Conservation (phyloP, 2,329 filamentous ascomycete genomes). For the Phoma sp. region DNA sequence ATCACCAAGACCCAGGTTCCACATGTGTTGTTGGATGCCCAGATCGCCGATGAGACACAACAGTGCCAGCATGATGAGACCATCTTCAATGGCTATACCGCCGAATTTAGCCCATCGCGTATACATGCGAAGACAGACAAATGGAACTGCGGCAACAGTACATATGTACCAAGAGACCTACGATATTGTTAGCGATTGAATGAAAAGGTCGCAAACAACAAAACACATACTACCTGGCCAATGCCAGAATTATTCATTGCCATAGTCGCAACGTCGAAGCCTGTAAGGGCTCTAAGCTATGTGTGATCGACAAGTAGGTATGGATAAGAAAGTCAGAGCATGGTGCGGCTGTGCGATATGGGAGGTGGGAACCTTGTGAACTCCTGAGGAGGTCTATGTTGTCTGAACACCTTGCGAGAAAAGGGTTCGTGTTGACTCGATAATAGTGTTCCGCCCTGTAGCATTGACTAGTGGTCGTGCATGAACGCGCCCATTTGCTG, state of each 20-base stretch:
- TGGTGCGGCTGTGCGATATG: background rate
- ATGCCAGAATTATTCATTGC: constrained; percentile 10
- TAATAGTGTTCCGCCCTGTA: background rate
- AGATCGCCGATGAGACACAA: constrained; percentile 43
- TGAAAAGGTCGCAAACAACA: background rate
- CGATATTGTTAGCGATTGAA: constrained; percentile 6
- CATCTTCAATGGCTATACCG: constrained; percentile 39
- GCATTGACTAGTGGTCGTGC: constrained; percentile 9
- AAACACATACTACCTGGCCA: constrained; percentile 33
- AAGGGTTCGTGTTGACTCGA: background rate
- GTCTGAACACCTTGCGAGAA: background rate
- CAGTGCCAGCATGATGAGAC: constrained; percentile 37
- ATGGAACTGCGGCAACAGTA: constrained; percentile 35
- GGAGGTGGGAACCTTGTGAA: background rate
- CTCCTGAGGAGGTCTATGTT: constrained; percentile 2
- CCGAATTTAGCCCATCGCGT: constrained; percentile 38
- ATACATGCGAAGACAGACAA: constrained; percentile 38
- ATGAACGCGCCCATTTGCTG: constrained; percentile 1
- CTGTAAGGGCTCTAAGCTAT: background rate
- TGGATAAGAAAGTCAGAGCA: background rate
- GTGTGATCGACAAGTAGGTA: background rate
- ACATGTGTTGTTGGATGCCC: constrained; percentile 45
- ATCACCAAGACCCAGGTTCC: constrained; percentile 38
- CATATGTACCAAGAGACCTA: constrained; percentile 47
- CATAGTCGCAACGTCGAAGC: constrained; percentile 9